Percentiles rank a stretch among this genome's conserved stretches.
phyloP scores from a whole-genome alignment of 352 stramenopile genomes.

The Phytopythium cucurbitacearum region DNA sequence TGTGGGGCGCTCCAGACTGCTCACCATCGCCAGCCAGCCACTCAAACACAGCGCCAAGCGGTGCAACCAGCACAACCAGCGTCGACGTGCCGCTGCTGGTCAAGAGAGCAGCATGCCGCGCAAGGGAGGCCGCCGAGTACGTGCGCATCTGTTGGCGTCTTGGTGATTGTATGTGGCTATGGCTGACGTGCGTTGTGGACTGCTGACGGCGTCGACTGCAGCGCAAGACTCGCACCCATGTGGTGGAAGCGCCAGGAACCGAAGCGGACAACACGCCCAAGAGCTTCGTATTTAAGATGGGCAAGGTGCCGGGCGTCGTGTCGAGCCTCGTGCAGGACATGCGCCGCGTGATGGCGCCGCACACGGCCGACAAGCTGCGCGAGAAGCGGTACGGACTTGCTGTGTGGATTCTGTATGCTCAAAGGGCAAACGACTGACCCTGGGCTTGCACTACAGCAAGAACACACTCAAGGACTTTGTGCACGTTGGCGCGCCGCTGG shows the following conservation, averaged over 20 bases:
- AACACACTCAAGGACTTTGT: constrained; percentile 93
- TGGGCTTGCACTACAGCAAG: constrained; percentile 23
- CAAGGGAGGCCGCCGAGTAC: constrained; percentile 84
- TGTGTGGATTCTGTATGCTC: not conserved
- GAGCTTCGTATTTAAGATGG: constrained; percentile 92
- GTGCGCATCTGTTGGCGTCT: constrained; percentile 11
- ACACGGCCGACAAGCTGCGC: constrained; percentile 91
- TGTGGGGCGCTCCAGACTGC: constrained; percentile 6
- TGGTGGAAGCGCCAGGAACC: constrained; percentile 47
- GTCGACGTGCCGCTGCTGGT: not conserved
- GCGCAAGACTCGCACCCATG: constrained; percentile 84
- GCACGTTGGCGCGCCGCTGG: constrained; percentile 86
- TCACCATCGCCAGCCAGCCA: constrained; percentile 8
- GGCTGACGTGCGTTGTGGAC: constrained; percentile 4
- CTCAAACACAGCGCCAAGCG: constrained; percentile 1
- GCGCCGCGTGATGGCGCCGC: constrained; percentile 93
- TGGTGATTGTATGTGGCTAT: not conserved
- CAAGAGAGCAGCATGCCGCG: constrained; percentile 47
- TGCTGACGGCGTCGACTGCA: constrained; percentile 13
- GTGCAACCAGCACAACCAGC: not conserved
- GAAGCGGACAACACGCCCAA: constrained; percentile 86
- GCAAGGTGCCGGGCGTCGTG: constrained; percentile 75
- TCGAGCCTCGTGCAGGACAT: constrained; percentile 89
- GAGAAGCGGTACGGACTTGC: constrained; percentile 62
- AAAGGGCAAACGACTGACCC: not conserved